A percentile compares a stretch with the other conserved stretches of the same genome.
Conservation (phyloP, 176 grass and related monocot species). For the Eragrostis curvula region DNA sequence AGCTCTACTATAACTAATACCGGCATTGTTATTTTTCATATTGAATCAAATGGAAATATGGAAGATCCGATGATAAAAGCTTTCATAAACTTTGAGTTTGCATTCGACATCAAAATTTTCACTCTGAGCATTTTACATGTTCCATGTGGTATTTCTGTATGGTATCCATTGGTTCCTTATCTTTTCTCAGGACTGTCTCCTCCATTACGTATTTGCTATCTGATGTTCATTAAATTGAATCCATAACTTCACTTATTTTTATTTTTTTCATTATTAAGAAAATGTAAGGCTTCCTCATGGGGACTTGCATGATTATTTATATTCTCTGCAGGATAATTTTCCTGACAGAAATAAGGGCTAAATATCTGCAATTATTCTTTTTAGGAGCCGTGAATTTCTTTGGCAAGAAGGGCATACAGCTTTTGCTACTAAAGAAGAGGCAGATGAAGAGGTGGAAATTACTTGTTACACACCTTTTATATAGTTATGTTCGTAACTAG, state of each 20-base stretch:
- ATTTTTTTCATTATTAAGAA: neutral
- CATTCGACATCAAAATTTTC: neutral
- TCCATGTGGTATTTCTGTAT: neutral
- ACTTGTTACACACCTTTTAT: neutral
- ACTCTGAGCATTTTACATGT: neutral
- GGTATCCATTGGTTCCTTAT: neutral
- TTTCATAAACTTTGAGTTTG: neutral
- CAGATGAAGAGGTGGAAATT: constrained; percentile 78
- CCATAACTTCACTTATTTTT: neutral
- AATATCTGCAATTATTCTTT: constrained; percentile 10
- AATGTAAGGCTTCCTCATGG: constrained; percentile 5
- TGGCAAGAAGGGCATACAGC: constrained; percentile 99
- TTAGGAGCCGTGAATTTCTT: constrained; percentile 96
- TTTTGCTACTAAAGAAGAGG: constrained; percentile 92
- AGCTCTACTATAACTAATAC: too few species aligned
- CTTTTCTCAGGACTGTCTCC: neutral
- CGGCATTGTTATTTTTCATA: too few species aligned
- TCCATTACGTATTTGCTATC: constrained; percentile 4
- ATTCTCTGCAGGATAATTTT: neutral
- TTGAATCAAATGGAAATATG: too few species aligned
- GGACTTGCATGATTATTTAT: neutral
- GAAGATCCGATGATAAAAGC: neutral
- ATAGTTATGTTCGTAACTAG: neutral
- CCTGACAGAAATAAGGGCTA: neutral
- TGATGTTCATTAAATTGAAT: neutral